Conservation (phyloP, 768 basidiomycete species). For the Leccinum longicurvipes region DNA sequence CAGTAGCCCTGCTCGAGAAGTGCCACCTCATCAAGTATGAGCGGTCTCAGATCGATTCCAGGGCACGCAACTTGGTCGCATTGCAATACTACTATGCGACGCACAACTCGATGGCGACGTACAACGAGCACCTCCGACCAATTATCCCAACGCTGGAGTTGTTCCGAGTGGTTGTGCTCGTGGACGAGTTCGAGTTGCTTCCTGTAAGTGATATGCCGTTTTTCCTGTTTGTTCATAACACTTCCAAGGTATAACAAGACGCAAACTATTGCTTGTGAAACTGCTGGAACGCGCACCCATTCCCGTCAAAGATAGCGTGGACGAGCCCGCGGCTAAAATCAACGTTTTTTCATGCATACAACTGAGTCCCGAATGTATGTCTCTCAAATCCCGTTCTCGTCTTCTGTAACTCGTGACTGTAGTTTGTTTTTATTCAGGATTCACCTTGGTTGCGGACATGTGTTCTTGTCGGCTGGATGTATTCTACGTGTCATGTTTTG, state of each 20-base stretch:
- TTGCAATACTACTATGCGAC: constrained; percentile 94
- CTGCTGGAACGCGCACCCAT: constrained; percentile 93
- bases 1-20: constrained; percentile 91
- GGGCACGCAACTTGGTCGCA: constrained; percentile 88
- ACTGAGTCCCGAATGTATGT: constrained; percentile 80
- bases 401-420: background rate
- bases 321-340: constrained; percentile 96
- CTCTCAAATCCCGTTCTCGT: background rate
- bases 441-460: constrained; percentile 88
- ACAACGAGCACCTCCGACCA: constrained; percentile 88
- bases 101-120: constrained; percentile 92
- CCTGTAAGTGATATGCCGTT: constrained; percentile 45
- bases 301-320: constrained; percentile 93
- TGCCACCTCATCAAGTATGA: constrained; percentile 94
- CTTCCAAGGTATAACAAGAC: constrained; percentile 44
- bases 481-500: constrained; percentile 97
- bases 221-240: background rate
- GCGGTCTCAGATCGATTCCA: constrained; percentile 84
- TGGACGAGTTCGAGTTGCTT: constrained; percentile 91
- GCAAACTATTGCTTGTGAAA: constrained; percentile 87
- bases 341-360: constrained; percentile 97
- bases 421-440: constrained; percentile 41
- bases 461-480: constrained; percentile 95
- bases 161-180: constrained; percentile 92
- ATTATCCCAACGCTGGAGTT: constrained; percentile 87